Conservation (phyloP, 306 rosid genomes). For the Prunus padus region DNA sequence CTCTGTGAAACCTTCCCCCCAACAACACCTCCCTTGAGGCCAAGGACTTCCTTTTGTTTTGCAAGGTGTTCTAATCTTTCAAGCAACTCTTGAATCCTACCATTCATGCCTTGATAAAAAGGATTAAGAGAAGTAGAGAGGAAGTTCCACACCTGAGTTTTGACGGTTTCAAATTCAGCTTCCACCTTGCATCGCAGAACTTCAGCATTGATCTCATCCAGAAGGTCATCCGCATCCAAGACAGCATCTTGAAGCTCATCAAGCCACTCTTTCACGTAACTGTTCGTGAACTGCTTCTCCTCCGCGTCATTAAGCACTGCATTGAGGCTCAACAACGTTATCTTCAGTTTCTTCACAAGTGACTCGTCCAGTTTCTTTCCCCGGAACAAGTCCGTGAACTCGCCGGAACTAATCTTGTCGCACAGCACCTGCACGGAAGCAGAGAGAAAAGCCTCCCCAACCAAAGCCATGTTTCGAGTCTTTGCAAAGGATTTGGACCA, state of each 20-base stretch:
- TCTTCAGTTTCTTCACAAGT: background rate
- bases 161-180: background rate
- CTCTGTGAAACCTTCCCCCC: background rate
- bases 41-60: background rate
- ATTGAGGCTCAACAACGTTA: background rate
- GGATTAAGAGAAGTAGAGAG: background rate
- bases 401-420: background rate
- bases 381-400: background rate
- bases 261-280: background rate
- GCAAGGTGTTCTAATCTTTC: background rate
- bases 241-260: background rate
- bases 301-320: background rate
- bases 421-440: background rate
- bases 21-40: background rate
- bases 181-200: background rate
- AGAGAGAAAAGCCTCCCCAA: background rate
- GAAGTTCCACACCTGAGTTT: constrained; percentile 1
- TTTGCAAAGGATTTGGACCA: too few species aligned
- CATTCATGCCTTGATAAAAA: background rate
- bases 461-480: background rate
- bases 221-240: background rate
- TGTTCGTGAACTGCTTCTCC: background rate
- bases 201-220: background rate
- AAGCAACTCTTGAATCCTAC: background rate
- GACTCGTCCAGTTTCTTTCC: background rate